These are phyloP conservation scores for Fraxinus cuspidata DNA, from an alignment of 257 asterid species.

Conservation along the genomic window DNA sequence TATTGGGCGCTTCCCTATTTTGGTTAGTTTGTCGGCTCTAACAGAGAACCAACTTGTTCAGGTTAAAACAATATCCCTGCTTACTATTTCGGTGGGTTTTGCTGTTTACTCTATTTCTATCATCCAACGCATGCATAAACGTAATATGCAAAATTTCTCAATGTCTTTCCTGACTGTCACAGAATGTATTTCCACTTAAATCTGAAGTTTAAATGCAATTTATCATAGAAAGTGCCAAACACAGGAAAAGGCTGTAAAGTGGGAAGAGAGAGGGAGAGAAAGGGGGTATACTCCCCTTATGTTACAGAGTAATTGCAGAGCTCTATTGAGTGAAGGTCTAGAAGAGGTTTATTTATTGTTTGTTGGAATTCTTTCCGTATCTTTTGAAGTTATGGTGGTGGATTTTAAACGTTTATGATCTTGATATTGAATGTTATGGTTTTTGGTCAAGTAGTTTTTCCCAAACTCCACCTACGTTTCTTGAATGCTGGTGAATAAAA, in stretches of 20 bases:
- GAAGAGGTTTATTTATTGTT: neutral
- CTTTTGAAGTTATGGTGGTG: neutral
- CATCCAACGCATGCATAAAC: neutral
- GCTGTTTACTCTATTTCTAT: neutral
- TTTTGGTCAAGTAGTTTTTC: too few relatives aligned
- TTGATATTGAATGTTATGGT: neutral
- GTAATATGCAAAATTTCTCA: neutral
- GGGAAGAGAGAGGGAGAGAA: too few relatives aligned
- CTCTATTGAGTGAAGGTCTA: neutral
- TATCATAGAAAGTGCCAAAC: too few relatives aligned
- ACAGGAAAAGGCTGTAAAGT: too few relatives aligned
- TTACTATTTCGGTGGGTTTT: conserved; percentile 3
- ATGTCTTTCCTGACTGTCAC: conserved; percentile 5
- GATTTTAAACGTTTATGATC: neutral
- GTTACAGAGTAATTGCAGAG: neutral
- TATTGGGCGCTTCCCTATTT: conserved; percentile 92
- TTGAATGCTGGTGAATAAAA: neutral
- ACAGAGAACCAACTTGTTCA: conserved; percentile 89
- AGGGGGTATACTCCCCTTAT: too few relatives aligned
- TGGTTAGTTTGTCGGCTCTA: conserved; percentile 85
- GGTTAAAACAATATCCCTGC: conserved; percentile 45
- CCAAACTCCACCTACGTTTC: too few relatives aligned
- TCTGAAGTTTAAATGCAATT: neutral
- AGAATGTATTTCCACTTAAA: neutral
- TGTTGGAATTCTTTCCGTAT: neutral